Evolutionary conservation across 305 asterid species (phyloP), one percentile per base, ranked within the genome.

Genomic region (Coffea humblotiana): DNA sequence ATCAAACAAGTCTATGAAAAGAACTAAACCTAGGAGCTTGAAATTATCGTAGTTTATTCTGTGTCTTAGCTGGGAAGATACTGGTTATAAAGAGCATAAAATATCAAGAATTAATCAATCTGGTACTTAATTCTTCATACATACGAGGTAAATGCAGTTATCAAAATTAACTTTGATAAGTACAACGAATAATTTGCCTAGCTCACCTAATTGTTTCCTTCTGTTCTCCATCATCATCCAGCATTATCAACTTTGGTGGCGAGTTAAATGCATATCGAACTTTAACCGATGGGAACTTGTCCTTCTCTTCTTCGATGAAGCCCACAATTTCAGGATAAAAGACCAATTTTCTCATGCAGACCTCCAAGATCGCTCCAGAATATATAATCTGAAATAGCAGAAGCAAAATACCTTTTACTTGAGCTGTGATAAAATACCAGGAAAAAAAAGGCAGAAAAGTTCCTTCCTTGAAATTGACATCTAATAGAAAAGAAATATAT

Each of bases 291-390:
- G 97, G 97, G 83, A 93, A 94, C 64, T 88, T 89, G 75, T 93
- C 97, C 85, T 91, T 93, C 84, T 93, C 98, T 83, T 93, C 97
- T 90, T 94, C 98, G 32, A 94, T 93, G 81, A 94, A 94, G 27
- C 93, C 95, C 61, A 91, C 97, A 54, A 93, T 71, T 85, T 94
- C 97, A 7, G 98, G 97, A 88, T 93, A 94, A 81, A 94, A 94
- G 49, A 93, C 98, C 80, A 94, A 88, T 80, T 93, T 94, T 89
- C 98, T 90, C 98, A 93, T 94, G 93, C 98, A 94, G 77, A 92
- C 98, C 90, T 93, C 96, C 78, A 94, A 75, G 78, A 89, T 86
- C 37, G 94, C 97, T 48, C 97, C 95, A 75, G 97, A 88, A 83
- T 94, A 94, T 54, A 87, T 74, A 77, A 93, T 87, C 97, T 92